Evolutionary conservation across 179 eudicot genomes (phyloP), one percentile per base, ranked within the genome.

Genomic region (Pouteria campechiana): DNA sequence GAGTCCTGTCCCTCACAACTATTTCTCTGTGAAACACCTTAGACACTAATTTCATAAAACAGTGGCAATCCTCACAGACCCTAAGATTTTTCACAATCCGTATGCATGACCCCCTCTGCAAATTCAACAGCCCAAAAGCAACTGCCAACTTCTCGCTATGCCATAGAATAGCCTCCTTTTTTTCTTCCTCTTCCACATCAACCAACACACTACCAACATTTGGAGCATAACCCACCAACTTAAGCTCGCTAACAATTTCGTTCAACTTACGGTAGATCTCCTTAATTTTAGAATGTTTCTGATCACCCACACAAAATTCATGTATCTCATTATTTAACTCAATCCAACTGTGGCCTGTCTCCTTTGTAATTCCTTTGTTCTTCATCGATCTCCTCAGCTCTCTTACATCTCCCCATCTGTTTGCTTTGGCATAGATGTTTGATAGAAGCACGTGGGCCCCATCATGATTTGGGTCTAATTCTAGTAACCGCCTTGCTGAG

Each of bases 101-200:
- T 39, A 74, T 70, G 8, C 37, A 17, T 1, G 67, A 55, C 12
- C 49, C 58, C 30, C 43, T 32, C 32, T 65, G 43, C 48, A 14
- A 35, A 3, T 45, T 37, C 18, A 65, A 44, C 14, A 69, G 47
- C 35, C 70, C 76, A 27, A 51, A 74, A 55, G 65, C 65, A 25
- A 74, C 44, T 9, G 76, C 81, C 25, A 70, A 40, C 48, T 74
- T 74, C 53, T 70, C 81, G 12, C 73, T 60, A 37, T 74, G 81
- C 70, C 72, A 60, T 27, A 74, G 46, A 32, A 74, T 58, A n/a
- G 45, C 52, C 17, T 74, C 63, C 52, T 30, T 33, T 55, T 74
- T 66, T 28, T 74, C 75, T 14, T 69, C 76, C 44, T 74, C 81
- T 2, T 69, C 64, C 12, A 63, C 18, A 52, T 70, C 72, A 21